Evolutionary conservation across 2,329 filamentous ascomycete genomes (phyloP).

Genomic region (Fusarium euwallaceae): DNA sequence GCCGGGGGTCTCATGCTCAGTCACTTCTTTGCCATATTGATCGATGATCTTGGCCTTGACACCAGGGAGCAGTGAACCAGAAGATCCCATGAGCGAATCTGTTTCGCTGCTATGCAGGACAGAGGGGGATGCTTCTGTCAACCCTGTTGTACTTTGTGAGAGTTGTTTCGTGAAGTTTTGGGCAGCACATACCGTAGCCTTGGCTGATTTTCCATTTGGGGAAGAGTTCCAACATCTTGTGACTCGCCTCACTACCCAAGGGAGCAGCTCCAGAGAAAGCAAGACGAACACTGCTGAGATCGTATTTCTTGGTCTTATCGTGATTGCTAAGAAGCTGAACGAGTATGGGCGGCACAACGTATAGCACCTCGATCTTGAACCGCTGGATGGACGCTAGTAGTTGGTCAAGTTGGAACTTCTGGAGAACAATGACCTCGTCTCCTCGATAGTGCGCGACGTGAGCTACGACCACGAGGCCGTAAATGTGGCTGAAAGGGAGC

Average conservation of each 20-base stretch:
- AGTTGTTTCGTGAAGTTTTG: not conserved
- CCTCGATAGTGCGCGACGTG: conserved; percentile 77
- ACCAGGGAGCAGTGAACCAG: conserved; percentile 75
- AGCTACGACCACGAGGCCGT: conserved; percentile 78
- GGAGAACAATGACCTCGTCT: conserved; percentile 79
- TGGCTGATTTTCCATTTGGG: conserved; percentile 77
- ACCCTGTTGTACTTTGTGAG: conserved; percentile 57
- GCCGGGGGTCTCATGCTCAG: conserved; percentile 77
- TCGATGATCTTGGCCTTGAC: conserved; percentile 74
- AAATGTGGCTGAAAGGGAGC: conserved; percentile 86
- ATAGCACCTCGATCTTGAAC: conserved; percentile 36
- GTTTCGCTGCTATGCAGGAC: conserved; percentile 67
- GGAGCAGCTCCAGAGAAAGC: conserved; percentile 69
- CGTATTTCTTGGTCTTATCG: conserved; percentile 26
- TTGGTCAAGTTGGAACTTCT: conserved; percentile 78
- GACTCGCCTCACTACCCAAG: conserved; percentile 75
- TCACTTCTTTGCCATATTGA: conserved; percentile 76
- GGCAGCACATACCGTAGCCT: conserved; percentile 72
- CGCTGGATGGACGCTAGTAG: conserved; percentile 59
- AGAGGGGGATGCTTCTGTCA: conserved; percentile 80
- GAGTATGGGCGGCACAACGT: conserved; percentile 34
- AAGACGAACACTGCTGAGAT: conserved; percentile 28
- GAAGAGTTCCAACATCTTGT: conserved; percentile 72
- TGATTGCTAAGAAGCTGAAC: conserved; percentile 21
- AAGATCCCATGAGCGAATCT: conserved; percentile 78